phyloP scores from a whole-genome alignment of 2,329 filamentous ascomycete genomes.

The Neonectria punicea region DNA sequence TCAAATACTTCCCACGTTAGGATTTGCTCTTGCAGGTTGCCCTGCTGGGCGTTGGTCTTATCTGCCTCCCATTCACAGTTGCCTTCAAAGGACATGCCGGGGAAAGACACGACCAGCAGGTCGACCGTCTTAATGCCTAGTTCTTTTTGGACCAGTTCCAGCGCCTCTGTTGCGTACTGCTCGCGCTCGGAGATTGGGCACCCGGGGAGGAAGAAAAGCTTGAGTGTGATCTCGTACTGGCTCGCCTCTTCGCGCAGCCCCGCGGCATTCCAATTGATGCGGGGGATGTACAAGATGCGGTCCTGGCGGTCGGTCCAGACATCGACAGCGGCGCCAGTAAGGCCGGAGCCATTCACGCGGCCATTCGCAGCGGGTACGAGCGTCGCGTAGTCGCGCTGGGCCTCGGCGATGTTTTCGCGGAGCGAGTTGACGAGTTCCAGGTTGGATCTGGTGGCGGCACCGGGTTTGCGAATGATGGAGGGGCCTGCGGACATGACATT shows the following conservation, averaged over 20 bases:
- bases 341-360: conserved; percentile 45
- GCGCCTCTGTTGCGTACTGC: conserved; percentile 79
- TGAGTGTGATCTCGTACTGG: conserved; percentile 94
- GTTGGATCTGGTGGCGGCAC: conserved; percentile 79
- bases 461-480: conserved; percentile 83
- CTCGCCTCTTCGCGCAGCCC: conserved; percentile 82
- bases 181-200: conserved; percentile 72
- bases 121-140: conserved; percentile 81
- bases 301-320: conserved; percentile 77
- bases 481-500: conserved; percentile 89
- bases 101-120: conserved; percentile 91
- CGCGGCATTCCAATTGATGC: conserved; percentile 76
- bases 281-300: conserved; percentile 77
- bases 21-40: conserved; percentile 74
- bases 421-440: conserved; percentile 91
- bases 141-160: conserved; percentile 83
- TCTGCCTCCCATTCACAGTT: conserved; percentile 85
- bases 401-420: conserved; percentile 81
- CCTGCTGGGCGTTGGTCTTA: conserved; percentile 68
- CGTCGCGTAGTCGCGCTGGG: conserved; percentile 70
- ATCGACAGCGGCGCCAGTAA: conserved; percentile 46
- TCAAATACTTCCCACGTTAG: conserved; percentile 79
- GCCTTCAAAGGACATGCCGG: conserved; percentile 91
- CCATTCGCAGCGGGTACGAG: conserved; percentile 45
- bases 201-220: conserved; percentile 89